Conservation (phyloP, 1,284 basidiomycete species). For the Ceratobasidium theobromae region DNA sequence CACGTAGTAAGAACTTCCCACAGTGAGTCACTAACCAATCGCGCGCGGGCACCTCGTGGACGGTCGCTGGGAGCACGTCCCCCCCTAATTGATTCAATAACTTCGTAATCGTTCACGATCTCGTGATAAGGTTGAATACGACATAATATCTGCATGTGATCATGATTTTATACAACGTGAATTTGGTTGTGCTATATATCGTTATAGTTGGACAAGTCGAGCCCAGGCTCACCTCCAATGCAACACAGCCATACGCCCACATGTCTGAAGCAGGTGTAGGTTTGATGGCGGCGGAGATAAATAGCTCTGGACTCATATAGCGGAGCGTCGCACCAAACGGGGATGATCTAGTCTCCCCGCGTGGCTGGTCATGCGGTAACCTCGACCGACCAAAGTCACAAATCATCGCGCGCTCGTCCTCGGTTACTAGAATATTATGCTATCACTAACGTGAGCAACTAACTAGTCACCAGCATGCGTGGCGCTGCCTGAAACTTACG, state of each 20-base stretch:
- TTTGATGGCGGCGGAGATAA: background rate
- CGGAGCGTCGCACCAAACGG: background rate
- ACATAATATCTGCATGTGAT: conserved; percentile 13
- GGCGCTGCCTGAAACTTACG: background rate
- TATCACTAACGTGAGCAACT: background rate
- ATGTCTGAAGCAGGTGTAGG: background rate
- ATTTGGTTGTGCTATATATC: background rate
- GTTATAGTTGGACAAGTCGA: too few species aligned
- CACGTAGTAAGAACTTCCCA: conserved; percentile 4
- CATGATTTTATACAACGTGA: background rate
- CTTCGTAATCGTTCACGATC: background rate
- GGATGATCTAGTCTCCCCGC: background rate
- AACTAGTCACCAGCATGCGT: background rate
- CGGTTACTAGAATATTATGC: conserved; percentile 3
- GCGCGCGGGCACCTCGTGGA: conserved; percentile 3
- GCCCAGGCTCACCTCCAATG: background rate
- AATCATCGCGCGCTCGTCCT: background rate
- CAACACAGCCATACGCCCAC: background rate
- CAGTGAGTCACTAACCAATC: conserved; percentile 9
- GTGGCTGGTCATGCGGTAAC: background rate
- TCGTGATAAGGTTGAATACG: conserved; percentile 19
- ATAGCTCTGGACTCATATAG: background rate
- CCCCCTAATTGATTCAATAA: conserved; percentile 4
- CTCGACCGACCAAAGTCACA: conserved; percentile 16
- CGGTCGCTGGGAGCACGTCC: conserved; percentile 22